Conservation (phyloP, 345 rosid species). For the Triadica sebifera region DNA sequence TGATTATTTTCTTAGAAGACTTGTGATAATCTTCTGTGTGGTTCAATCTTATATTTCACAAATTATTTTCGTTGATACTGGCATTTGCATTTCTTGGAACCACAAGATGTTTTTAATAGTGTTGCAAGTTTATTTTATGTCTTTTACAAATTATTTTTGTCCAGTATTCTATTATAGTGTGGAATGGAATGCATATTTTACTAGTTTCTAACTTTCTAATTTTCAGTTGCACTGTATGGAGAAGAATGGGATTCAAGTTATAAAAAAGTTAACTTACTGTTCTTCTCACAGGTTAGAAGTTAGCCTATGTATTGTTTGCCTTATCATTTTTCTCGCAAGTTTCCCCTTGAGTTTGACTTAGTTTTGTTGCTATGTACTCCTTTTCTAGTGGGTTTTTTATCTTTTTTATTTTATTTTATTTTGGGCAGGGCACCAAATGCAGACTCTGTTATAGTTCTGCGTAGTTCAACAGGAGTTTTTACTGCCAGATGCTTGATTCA, state of each 20-base stretch:
- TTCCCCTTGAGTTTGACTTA: conserved; percentile 5
- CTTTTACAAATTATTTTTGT: not conserved
- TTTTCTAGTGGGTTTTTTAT: not conserved
- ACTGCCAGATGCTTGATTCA: conserved; percentile 64
- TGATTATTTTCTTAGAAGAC: not conserved
- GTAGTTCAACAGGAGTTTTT: conserved; percentile 66
- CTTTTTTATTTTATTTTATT: not conserved
- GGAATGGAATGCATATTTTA: not conserved
- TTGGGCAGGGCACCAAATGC: conserved; percentile 56
- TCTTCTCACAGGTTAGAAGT: conserved; percentile 68
- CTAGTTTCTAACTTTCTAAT: conserved; percentile 18
- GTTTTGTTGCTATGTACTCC: not conserved
- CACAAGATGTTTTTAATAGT: not conserved
- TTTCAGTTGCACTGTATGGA: conserved; percentile 71
- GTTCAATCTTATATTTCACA: no score
- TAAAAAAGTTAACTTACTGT: conserved; percentile 74
- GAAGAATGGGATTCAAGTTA: conserved; percentile 69
- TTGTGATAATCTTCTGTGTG: not conserved
- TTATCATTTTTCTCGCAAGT: not conserved
- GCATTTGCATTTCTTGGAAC: not conserved
- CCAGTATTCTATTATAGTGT: not conserved
- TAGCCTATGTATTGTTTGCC: not conserved
- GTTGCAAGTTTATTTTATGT: not conserved
- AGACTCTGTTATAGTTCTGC: conserved; percentile 62
- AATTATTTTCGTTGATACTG: not conserved